These are phyloP conservation scores for Apophysomyces sp. DNA, from an alignment of 371 early-diverging fungal species.

Conservation along the genomic window DNA sequence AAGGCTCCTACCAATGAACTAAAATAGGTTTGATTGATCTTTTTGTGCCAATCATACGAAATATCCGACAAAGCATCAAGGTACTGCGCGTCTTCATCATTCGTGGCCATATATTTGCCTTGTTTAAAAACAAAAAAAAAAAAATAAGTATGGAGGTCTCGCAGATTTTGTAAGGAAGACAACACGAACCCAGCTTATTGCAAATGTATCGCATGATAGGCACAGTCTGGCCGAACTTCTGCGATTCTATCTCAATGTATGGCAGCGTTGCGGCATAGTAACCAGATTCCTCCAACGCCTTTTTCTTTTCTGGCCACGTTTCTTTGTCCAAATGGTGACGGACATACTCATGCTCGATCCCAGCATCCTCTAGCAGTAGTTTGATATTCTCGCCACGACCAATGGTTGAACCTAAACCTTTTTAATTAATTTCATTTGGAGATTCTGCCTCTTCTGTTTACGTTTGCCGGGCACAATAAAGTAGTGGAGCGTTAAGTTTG, in stretches of 20 bases:
- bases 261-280: not conserved
- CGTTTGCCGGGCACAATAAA: not conserved
- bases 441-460: not conserved
- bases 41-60: conserved; percentile 27
- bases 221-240: not conserved
- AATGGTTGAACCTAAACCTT: not conserved
- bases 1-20: conserved; percentile 68
- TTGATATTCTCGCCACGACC: conserved; percentile 4
- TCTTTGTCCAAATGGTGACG: not conserved
- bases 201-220: conserved; percentile 6
- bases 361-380: conserved; percentile 10
- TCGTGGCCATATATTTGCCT: not conserved
- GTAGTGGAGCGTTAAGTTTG: not conserved
- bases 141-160: not conserved
- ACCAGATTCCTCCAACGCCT: not conserved
- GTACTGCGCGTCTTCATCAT: conserved; percentile 6
- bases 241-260: conserved; percentile 1
- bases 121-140: not conserved
- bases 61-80: conserved; percentile 7
- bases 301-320: not conserved
- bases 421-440: not conserved
- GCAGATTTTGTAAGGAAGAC: not conserved
- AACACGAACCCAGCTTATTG: conserved; percentile 2
- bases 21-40: conserved; percentile 53
- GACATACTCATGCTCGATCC: conserved; percentile 4